phyloP scores from a whole-genome alignment of 768 basidiomycete species.

The Dictyophora rubrovolvata region DNA sequence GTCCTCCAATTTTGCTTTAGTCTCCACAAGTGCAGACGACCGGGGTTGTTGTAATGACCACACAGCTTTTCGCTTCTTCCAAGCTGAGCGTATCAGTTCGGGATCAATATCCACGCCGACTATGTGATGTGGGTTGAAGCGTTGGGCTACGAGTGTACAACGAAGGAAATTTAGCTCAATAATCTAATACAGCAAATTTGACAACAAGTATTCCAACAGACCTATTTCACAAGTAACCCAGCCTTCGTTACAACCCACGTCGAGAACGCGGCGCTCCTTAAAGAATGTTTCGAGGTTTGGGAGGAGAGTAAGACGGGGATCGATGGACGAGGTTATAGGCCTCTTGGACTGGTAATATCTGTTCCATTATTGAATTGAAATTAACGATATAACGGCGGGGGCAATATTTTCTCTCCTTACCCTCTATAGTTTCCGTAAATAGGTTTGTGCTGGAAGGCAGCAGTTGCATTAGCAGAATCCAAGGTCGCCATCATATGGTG shows the following conservation, averaged over 20 bases:
- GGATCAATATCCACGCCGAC: constrained; percentile 83
- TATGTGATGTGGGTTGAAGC: constrained; percentile 50
- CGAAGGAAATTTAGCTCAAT: not conserved
- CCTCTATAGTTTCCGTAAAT: constrained; percentile 69
- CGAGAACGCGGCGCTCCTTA: constrained; percentile 49
- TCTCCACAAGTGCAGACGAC: not conserved
- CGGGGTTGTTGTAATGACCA: constrained; percentile 59
- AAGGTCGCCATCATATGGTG: too few species aligned
- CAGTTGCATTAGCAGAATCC: too few species aligned
- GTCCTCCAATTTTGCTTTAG: too few species aligned
- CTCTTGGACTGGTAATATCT: constrained; percentile 71
- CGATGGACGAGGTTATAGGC: constrained; percentile 32
- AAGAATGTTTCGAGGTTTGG: constrained; percentile 39
- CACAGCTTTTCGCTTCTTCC: constrained; percentile 55
- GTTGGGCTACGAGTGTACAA: constrained; percentile 41
- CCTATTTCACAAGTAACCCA: constrained; percentile 83
- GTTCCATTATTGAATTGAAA: constrained; percentile 1
- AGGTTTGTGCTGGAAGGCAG: constrained; percentile 17
- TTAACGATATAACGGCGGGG: not conserved
- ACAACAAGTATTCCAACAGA: constrained; percentile 18
- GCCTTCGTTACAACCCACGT: constrained; percentile 84
- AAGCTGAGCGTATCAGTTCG: constrained; percentile 61
- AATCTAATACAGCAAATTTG: too few species aligned
- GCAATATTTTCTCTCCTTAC: constrained; percentile 24
- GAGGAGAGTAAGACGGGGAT: constrained; percentile 58